phyloP scores from a whole-genome alignment of 306 rosid species.

The Boehmeria nivea region DNA sequence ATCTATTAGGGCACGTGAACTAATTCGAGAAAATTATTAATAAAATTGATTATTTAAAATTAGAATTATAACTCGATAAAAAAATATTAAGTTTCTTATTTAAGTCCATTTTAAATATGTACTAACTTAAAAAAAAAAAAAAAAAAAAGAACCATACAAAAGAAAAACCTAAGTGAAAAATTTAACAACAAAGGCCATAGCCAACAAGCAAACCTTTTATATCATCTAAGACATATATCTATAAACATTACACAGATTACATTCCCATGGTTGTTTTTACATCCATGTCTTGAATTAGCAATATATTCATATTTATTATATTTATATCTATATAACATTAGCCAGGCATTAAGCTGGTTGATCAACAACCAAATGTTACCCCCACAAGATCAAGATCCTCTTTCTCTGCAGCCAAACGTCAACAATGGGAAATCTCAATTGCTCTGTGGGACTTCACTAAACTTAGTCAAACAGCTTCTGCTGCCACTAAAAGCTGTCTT shows the following conservation, averaged over 20 bases:
- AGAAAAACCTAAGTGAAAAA: background rate
- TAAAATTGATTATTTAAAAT: too few species aligned
- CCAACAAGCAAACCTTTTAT: constrained; percentile 40
- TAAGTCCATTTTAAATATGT: too few species aligned
- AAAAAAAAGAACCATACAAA: constrained; percentile 21
- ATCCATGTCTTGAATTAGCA: constrained; percentile 60
- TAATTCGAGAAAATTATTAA: too few species aligned
- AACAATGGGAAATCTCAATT: constrained; percentile 32
- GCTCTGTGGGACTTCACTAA: constrained; percentile 35
- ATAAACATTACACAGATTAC: constrained; percentile 50
- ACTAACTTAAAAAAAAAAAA: too few species aligned
- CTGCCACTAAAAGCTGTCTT: constrained; percentile 20
- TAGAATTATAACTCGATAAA: too few species aligned
- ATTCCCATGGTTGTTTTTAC: constrained; percentile 48
- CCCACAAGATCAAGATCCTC: constrained; percentile 41
- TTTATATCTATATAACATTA: constrained; percentile 39
- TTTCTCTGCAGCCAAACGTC: constrained; percentile 41
- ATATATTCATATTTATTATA: constrained; percentile 21
- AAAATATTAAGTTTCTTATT: too few species aligned
- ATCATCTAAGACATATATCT: constrained; percentile 41
- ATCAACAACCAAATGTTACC: constrained; percentile 38
- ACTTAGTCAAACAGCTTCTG: constrained; percentile 37
- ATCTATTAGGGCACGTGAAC: too few species aligned
- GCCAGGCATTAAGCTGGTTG: constrained; percentile 43
- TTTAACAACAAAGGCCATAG: constrained; percentile 24